These are phyloP conservation scores for Xylaria telfairii DNA, from an alignment of 495 filamentous ascomycete species.

Conservation along the genomic window DNA sequence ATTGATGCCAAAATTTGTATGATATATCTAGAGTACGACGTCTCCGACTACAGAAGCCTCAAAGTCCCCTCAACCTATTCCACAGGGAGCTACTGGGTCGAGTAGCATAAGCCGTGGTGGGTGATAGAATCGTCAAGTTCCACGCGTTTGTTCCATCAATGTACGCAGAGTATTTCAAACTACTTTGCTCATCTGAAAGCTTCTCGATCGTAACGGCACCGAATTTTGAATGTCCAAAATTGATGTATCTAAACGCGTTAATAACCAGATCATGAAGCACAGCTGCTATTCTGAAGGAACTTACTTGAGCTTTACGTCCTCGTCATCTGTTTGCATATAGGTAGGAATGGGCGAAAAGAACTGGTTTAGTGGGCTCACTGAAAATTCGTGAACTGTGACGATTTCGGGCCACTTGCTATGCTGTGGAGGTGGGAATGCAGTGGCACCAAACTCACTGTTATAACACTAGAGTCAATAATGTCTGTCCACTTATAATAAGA, in stretches of 20 bases:
- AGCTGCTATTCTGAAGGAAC: slow-evolving; percentile 27
- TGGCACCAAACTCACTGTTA: slow-evolving; percentile 95
- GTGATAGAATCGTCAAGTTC: slow-evolving; percentile 67
- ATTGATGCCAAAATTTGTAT: background rate
- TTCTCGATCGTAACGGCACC: slow-evolving; percentile 84
- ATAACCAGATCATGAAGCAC: background rate
- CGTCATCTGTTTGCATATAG: slow-evolving; percentile 76
- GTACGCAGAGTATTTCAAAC: slow-evolving; percentile 81
- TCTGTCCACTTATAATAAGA: no score
- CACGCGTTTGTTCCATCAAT: slow-evolving; percentile 80
- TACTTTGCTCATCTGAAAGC: slow-evolving; percentile 62
- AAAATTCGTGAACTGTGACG: slow-evolving; percentile 82
- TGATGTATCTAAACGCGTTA: slow-evolving; percentile 66
- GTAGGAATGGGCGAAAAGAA: slow-evolving; percentile 89
- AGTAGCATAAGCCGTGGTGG: slow-evolving; percentile 37
- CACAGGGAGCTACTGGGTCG: slow-evolving; percentile 47
- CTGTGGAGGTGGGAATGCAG: slow-evolving; percentile 77
- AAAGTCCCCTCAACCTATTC: slow-evolving; percentile 43
- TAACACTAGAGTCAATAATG: no score
- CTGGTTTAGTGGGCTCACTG: slow-evolving; percentile 85
- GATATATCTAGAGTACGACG: background rate
- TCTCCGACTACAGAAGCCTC: background rate
- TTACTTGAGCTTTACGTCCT: slow-evolving; percentile 81
- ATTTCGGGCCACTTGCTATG: slow-evolving; percentile 60
- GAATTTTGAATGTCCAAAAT: slow-evolving; percentile 89